Evolutionary conservation across 768 basidiomycete species (phyloP), one percentile per base, ranked within the genome.

Genomic region (Tylopilus sp.): DNA sequence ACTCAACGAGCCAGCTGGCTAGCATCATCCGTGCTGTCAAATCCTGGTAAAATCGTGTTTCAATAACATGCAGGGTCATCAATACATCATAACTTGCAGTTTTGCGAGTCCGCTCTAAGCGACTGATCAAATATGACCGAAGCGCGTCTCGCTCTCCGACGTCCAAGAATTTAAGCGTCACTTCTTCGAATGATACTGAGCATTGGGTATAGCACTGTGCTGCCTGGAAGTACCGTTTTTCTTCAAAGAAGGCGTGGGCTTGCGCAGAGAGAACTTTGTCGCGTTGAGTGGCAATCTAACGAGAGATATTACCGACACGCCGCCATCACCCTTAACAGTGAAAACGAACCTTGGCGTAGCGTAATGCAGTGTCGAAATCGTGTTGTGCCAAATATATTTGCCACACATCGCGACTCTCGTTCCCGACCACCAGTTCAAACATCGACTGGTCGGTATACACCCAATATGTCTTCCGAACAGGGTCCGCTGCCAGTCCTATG

Each of bases 1-100:
- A 92, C 69, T 99, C 97, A 26, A 97, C 87, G 12, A 99, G 82
- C 97, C 97, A 99, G 0, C 94, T 98, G 17, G 97, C 95, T 18
- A 99, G 74, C 85, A 98, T 93, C 87, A 94, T 94, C 36, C 97
- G 80, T 67, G 98, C 95, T 0, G 92, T 94, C 35, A 88, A 59
- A 61, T 97, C 93, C 95, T 98, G 50, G 33, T 39, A 26, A 26
- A 40, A 11, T 11, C 15, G 22, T 21, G n/a, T 41, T 21, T 52
- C 35, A 47, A 42, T 13, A 28, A 33, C 44, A 20, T 17, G 49
- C 4, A 36, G 8, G 9, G 36, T 43, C 17, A 11, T 33, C 13
- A 41, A 42, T 22, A 38, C 12, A 21, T 38, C 7, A 18, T 31
- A n/a, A 51, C 86, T 57, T 51, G 94, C 95, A 43, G 78, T 80